Evolutionary conservation across 441 rosid species (phyloP).

Genomic region (Syzygium syzygioides): DNA sequence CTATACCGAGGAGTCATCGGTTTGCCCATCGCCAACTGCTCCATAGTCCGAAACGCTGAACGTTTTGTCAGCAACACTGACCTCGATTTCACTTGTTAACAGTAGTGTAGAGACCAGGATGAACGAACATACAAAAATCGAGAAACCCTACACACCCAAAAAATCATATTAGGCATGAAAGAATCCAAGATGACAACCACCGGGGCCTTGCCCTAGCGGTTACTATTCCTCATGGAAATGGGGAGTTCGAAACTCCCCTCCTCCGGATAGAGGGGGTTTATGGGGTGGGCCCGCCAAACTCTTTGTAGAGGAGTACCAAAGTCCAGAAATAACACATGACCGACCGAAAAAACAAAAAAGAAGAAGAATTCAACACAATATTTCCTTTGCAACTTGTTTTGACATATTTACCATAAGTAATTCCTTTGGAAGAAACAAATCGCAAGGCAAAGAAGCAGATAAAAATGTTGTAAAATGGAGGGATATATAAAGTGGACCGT

Average conservation of each 20-base stretch:
- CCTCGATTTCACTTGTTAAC: neutral
- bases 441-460: neutral
- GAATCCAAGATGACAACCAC: neutral
- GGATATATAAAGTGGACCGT: neutral
- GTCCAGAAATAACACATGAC: too few species aligned
- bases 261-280: too few species aligned
- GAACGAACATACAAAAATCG: neutral
- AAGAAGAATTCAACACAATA: neutral
- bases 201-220: too few species aligned
- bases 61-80: neutral
- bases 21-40: neutral
- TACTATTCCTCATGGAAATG: too few species aligned
- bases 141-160: neutral
- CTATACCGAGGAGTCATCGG: neutral
- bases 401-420: neutral
- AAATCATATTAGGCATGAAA: neutral
- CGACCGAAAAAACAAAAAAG: too few species aligned
- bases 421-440: neutral
- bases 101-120: neutral
- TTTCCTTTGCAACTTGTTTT: neutral
- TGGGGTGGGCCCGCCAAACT: too few species aligned
- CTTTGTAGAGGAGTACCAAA: too few species aligned
- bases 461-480: neutral
- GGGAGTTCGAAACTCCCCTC: too few species aligned
- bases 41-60: neutral